Evolutionary conservation across 192 early-diverging fungal species (phyloP), one percentile per base, ranked within the genome.

Genomic region (Backusella psychrophila): DNA sequence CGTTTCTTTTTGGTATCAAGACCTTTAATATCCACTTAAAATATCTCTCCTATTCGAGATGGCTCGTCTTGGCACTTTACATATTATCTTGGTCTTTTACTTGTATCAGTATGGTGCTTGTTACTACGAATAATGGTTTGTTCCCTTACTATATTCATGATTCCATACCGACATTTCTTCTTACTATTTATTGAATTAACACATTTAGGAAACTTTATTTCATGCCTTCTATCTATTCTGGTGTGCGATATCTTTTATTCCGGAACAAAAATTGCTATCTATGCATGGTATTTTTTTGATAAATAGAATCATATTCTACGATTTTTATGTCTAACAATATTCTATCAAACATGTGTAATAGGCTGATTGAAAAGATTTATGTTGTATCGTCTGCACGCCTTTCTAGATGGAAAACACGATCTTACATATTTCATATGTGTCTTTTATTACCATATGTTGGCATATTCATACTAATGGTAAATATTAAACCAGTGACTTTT

Each of bases 31-130:
- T 75, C n/a, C 72, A 75, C 11, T 81, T 67, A 59, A 77, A 69
- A 29, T 77, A 81, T 14, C 67, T 81, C n/a, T 67, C 73, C 67
- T 83, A 83, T 39, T 76, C 82, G 14, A 69, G 84, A 23, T 76
- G 74, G 19, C 77, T 87, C 2, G 82, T 87, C 14, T 66, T 83
- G 36, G 17, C 21, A 26, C 82, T 87, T 11, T 85, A 85, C 66
- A n/a, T 87, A 19, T 66, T 75, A 53, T 87, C 86, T 15, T 87
- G 86, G 86, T 78, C 84, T 17, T 87, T 87, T 39, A 80, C 84
- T 1, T 6, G 80, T 26, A 69, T 76, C 14, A 78, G 81, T 5
- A 77, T 78, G 7, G 68, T 85, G 41, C 68, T 87, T 4, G 80
- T 82, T 6, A 77, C 82, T 31, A 87, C 86, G 39, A 87, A 87